A percentile compares a stretch with the other conserved stretches of the same genome.
Conservation (phyloP, 2,329 filamentous ascomycete species). For the Botryotinia calthae region DNA sequence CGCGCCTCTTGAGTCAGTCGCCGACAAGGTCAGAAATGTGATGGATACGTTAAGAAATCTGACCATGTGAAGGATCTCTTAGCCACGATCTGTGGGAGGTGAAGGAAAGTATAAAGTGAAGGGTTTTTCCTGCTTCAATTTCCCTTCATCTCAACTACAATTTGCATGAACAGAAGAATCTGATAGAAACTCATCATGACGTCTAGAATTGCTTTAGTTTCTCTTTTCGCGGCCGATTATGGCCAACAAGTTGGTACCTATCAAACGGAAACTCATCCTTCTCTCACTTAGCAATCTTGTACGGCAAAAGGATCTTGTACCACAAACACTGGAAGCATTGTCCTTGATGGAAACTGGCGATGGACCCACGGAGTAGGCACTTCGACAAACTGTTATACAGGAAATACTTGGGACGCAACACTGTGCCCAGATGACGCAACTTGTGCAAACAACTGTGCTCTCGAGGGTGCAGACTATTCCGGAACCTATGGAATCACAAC, state of each 20-base stretch:
- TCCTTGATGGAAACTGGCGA: constrained; percentile 57
- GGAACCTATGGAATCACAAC: constrained; percentile 54
- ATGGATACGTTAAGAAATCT: background rate
- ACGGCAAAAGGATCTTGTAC: constrained; percentile 48
- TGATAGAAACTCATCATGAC: background rate
- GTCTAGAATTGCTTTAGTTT: constrained; percentile 36
- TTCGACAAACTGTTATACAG: constrained; percentile 43
- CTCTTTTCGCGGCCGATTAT: constrained; percentile 44
- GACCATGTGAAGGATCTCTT: background rate
- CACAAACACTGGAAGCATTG: constrained; percentile 48
- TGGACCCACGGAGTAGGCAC: constrained; percentile 49
- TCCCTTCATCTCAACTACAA: background rate
- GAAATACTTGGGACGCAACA: constrained; percentile 45
- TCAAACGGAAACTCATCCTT: constrained; percentile 49
- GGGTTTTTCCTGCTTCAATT: background rate
- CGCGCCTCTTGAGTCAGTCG: constrained; percentile 10
- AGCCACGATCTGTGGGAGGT: background rate
- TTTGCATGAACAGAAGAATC: background rate
- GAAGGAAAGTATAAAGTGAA: background rate
- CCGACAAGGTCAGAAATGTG: background rate
- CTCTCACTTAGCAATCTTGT: constrained; percentile 52
- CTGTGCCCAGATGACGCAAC: constrained; percentile 45
- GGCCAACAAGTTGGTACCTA: constrained; percentile 50
- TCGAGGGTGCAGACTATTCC: constrained; percentile 54
- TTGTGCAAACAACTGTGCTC: constrained; percentile 50